Conservation (phyloP, 1,284 basidiomycete species). For the Cutaneotrichosporon cavernicola region DNA sequence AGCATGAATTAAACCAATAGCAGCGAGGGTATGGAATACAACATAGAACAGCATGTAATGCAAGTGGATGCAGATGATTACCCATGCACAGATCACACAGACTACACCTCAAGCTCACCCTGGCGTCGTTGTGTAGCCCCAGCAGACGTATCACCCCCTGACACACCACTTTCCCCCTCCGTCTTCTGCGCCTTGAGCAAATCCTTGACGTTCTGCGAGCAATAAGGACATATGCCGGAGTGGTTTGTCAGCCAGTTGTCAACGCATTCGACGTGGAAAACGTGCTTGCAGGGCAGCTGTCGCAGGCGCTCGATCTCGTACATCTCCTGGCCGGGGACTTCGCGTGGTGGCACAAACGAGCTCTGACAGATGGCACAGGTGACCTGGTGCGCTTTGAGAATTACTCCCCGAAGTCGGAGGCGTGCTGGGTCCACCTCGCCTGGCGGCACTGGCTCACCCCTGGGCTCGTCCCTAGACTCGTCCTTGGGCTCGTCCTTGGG, state of each 20-base stretch:
- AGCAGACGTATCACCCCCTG: background rate
- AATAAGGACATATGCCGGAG: conserved; percentile 41
- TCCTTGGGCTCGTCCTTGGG: background rate
- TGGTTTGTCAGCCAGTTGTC: conserved; percentile 42
- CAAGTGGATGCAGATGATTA: background rate
- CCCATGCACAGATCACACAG: conserved; percentile 1
- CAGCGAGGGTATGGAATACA: background rate
- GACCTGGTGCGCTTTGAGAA: conserved; percentile 28
- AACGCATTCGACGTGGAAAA: conserved; percentile 44
- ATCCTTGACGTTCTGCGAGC: conserved; percentile 34
- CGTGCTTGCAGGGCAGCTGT: conserved; percentile 38
- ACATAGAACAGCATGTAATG: background rate
- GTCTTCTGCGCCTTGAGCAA: conserved; percentile 9
- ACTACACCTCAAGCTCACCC: background rate
- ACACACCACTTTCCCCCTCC: background rate
- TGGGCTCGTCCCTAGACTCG: background rate
- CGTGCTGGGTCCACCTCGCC: conserved; percentile 18
- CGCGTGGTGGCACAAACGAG: conserved; percentile 30
- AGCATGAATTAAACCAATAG: background rate
- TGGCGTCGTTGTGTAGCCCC: background rate
- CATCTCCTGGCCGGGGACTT: conserved; percentile 27
- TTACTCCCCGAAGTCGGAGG: conserved; percentile 28
- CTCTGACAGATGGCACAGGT: conserved; percentile 45
- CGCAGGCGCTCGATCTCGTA: conserved; percentile 33
- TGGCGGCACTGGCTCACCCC: conserved; percentile 12